Conservation (phyloP, 495 filamentous ascomycete species). For the Tuber umbilicatum region DNA sequence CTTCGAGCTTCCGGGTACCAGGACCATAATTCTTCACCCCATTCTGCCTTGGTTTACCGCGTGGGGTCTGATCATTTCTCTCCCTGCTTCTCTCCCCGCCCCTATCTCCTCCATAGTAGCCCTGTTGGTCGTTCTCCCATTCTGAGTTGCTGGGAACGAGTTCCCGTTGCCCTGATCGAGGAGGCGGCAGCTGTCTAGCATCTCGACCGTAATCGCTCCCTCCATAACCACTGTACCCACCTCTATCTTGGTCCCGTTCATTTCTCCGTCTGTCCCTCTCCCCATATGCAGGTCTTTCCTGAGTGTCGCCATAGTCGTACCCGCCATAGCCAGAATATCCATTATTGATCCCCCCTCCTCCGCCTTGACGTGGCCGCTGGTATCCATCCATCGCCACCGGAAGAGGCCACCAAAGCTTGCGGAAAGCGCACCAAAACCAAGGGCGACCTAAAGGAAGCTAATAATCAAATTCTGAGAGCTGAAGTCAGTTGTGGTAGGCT, state of each 20-base stretch:
- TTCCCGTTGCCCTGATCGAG: constrained; percentile 28
- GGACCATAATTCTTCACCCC: constrained; percentile 32
- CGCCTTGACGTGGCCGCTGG: constrained; percentile 26
- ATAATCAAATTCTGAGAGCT: not conserved
- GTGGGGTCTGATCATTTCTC: constrained; percentile 19
- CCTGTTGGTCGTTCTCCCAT: constrained; percentile 7
- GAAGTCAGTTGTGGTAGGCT: not conserved
- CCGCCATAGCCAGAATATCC: constrained; percentile 21
- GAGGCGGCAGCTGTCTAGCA: constrained; percentile 20
- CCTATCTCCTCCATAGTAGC: constrained; percentile 19
- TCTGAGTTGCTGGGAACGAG: constrained; percentile 24
- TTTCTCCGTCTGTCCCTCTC: constrained; percentile 27
- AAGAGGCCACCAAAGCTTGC: not conserved
- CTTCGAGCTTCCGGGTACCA: constrained; percentile 39
- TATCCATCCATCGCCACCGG: constrained; percentile 25
- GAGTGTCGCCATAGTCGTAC: constrained; percentile 22
- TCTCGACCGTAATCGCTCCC: constrained; percentile 33
- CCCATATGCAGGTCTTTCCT: constrained; percentile 22
- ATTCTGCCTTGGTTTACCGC: constrained; percentile 25
- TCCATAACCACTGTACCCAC: constrained; percentile 24
- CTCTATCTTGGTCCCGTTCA: constrained; percentile 27
- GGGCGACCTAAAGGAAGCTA: not conserved
- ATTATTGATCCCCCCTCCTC: constrained; percentile 21
- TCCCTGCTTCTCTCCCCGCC: constrained; percentile 28
- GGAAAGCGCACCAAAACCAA: not conserved